These are phyloP conservation scores for Mycena rosella DNA, from an alignment of 768 basidiomycete genomes.

Conservation along the genomic window DNA sequence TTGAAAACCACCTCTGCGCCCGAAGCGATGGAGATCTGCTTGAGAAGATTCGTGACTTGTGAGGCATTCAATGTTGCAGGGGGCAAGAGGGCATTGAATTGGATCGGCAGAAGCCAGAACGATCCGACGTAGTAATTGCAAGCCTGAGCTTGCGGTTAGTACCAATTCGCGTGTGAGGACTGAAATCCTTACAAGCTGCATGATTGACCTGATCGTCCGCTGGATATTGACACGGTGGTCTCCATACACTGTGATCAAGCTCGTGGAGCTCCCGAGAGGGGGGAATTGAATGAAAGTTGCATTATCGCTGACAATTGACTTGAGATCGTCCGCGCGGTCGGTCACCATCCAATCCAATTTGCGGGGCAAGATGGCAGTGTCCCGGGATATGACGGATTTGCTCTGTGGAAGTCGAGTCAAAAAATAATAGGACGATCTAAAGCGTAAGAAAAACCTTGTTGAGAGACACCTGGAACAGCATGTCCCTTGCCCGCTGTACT, in stretches of 20 bases:
- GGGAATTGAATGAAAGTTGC: slow-evolving; percentile 97
- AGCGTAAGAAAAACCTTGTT: slow-evolving; percentile 71
- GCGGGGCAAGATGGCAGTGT: slow-evolving; percentile 94
- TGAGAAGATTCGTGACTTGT: slow-evolving; percentile 86
- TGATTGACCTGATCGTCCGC: slow-evolving; percentile 92
- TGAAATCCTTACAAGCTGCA: slow-evolving; percentile 82
- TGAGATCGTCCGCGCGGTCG: slow-evolving; percentile 95
- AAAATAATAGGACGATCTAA: slow-evolving; percentile 13
- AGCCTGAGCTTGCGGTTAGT: slow-evolving; percentile 64
- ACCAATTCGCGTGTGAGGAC: not conserved
- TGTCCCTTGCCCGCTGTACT: slow-evolving; percentile 94
- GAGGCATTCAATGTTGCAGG: slow-evolving; percentile 84
- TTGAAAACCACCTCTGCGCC: slow-evolving; percentile 98
- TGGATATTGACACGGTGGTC: slow-evolving; percentile 96
- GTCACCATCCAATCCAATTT: slow-evolving; percentile 99
- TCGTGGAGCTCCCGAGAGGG: slow-evolving; percentile 91
- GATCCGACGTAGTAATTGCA: slow-evolving; percentile 98
- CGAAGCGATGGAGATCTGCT: slow-evolving; percentile 87
- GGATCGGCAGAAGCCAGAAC: slow-evolving; percentile 94
- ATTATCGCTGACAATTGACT: slow-evolving; percentile 94
- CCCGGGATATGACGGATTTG: slow-evolving; percentile 90
- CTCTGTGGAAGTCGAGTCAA: slow-evolving; percentile 61
- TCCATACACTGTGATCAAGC: slow-evolving; percentile 93
- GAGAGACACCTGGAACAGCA: slow-evolving; percentile 90
- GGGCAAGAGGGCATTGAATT: slow-evolving; percentile 92